phyloP scores from a whole-genome alignment of 23 red algal genomes.

The Cyanidiococcus yangmingshanensis region DNA sequence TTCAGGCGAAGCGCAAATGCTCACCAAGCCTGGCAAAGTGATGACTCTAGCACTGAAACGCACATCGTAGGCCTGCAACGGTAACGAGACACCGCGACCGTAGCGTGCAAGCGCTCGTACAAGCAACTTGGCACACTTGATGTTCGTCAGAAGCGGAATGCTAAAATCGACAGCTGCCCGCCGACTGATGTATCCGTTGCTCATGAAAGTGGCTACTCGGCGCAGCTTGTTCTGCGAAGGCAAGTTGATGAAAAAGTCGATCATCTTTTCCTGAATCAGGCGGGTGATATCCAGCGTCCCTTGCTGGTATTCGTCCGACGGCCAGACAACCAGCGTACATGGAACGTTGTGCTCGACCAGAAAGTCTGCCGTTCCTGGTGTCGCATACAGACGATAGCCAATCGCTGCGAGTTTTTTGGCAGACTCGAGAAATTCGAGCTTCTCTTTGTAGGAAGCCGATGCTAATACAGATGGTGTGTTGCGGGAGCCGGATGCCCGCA shows the following conservation, averaged over 20 bases:
- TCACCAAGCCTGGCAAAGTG: constrained; percentile 64
- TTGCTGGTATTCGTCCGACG: constrained; percentile 62
- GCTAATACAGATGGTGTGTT: constrained; percentile 50
- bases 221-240: constrained; percentile 88
- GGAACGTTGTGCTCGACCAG: constrained; percentile 78
- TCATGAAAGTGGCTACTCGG: constrained; percentile 65
- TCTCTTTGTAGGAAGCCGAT: constrained; percentile 97
- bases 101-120: constrained; percentile 37
- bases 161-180: constrained; percentile 93
- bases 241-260: constrained; percentile 97
- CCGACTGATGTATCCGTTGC: constrained; percentile 60
- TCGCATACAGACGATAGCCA: constrained; percentile 61
- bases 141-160: constrained; percentile 86
- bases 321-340: constrained; percentile 62
- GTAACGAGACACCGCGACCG: constrained; percentile 28
- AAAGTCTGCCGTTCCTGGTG: constrained; percentile 95
- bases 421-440: constrained; percentile 92
- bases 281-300: constrained; percentile 37
- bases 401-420: constrained; percentile 68
- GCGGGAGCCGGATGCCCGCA: constrained; percentile 33
- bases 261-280: constrained; percentile 66
- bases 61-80: constrained; percentile 54
- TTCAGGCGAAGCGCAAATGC: neutral
- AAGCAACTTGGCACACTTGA: constrained; percentile 97
- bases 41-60: constrained; percentile 78